Evolutionary conservation across 495 filamentous ascomycete species (phyloP), one percentile per base, ranked within the genome.

Genomic region (Pseudoneurospora amorphoporcata): DNA sequence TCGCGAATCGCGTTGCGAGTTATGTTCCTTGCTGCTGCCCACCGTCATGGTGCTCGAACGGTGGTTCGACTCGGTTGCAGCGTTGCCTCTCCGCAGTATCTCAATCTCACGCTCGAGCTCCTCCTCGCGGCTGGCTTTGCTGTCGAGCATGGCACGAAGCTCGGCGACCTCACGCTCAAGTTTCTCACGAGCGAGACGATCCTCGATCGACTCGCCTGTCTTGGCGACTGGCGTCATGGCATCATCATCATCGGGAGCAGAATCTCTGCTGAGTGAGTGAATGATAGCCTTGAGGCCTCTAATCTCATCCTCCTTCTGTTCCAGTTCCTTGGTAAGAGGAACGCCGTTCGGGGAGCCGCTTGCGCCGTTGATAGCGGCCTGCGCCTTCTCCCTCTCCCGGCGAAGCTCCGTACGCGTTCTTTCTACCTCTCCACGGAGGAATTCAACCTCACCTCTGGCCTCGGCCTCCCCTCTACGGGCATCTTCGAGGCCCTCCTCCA

Each of bases 401-500:
- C 92, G 88, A 19, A 98, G 84, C 84, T 99, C 95, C 38, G 94
- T 87, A 72, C 94, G 89, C n/a, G 93, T 94, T 70, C 95, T 84
- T 79, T 99, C 95, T 0, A 99, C 96, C 79, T 99, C 95, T 3
- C 95, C 95, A 41, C 96, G 89, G 35, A 99, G 82, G 80, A 98
- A 98, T 78, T 99, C 95, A 6, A 98, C 96, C 79, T 99, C 96
- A 3, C 93, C 94, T 73, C 95, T 86, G 23, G 96, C 95, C 84
- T 99, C 95, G 1, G 96, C 94, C 81, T 99, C 96, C n/a, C 96
- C 96, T 38, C 95, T 88, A 68, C 95, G 87, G 37, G 95, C 94
- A 83, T 99, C 95, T 81, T 98, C 96, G 10, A 99, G 86, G 2
- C 95, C 95, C 78, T 99, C 96, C 79, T 99, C 95, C 0, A 99